Evolutionary conservation across 2,329 filamentous ascomycete genomes (phyloP), one percentile per base, ranked within the genome.

Genomic region (Aspergillus niger): DNA sequence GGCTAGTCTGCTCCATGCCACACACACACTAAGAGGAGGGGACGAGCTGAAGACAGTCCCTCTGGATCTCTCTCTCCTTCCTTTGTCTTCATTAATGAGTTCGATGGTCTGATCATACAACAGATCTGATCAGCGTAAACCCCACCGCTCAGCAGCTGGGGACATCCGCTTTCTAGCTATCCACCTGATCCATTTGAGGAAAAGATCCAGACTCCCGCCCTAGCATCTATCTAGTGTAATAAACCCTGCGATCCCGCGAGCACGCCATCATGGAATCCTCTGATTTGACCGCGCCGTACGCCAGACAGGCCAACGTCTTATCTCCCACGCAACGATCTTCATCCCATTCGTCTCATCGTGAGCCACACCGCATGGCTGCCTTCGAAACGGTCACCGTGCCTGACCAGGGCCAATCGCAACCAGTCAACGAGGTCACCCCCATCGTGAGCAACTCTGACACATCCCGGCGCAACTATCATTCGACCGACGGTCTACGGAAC

Each of bases 211-310:
- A 26, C 44, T 50, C 52, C 55, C 32, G 32, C 32, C 32, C 32
- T 36, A 36, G 32, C 32, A 36, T 13, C 32, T 6, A 36, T 36
- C 52, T 43, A 58, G 51, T 43, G 28, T 54, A 10, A 55, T 55
- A 49, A 58, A 24, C 58, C 57, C 58, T 62, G 62, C 51, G 55
- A 67, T 63, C 63, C 47, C 39, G 61, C 61, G 64, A 73, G 65
- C 72, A 74, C 73, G 71, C 69, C 70, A 75, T 74, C 66, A 75
- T 75, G 73, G 67, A 71, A 54, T 63, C 66, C 54, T 65, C 63
- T 64, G 72, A 72, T 65, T 67, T 68, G 69, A 65, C 62, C 66
- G 63, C 62, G 50, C 58, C 63, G 43, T 55, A 62, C 67, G 53
- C 62, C 57, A 65, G 60, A 62, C 61, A 63, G 51, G 61, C 63